Conservation (phyloP, 2,329 filamentous ascomycete genomes). For the Penicillium sp. region DNA sequence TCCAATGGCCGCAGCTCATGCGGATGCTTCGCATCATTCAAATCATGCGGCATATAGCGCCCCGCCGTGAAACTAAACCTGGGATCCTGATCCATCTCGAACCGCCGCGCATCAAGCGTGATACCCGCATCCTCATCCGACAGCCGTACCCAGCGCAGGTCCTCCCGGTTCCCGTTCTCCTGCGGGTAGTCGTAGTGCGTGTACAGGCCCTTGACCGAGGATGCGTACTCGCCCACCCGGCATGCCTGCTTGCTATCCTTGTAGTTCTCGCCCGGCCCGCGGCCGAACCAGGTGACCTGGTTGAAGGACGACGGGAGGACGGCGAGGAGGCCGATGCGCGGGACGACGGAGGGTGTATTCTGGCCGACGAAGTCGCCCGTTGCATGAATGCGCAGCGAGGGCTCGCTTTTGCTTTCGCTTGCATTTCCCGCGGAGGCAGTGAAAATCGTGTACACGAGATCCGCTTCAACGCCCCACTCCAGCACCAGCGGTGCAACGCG, state of each 20-base stretch:
- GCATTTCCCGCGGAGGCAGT: neutral
- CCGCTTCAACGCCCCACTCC: constrained; percentile 61
- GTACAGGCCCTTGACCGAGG: constrained; percentile 51
- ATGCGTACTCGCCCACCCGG: constrained; percentile 58
- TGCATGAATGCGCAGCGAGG: constrained; percentile 48
- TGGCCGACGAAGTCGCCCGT: constrained; percentile 49
- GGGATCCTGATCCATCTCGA: constrained; percentile 34
- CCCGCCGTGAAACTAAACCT: constrained; percentile 62
- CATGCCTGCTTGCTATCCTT: constrained; percentile 68
- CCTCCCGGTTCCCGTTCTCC: constrained; percentile 68
- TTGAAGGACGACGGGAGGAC: constrained; percentile 55
- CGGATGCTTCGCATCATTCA: constrained; percentile 67
- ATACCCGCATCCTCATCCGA: neutral
- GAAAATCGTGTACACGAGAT: constrained; percentile 58
- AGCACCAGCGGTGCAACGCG: constrained; percentile 65
- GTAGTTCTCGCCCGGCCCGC: constrained; percentile 70
- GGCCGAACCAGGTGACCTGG: constrained; percentile 64
- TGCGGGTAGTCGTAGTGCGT: constrained; percentile 70
- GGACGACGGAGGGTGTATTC: constrained; percentile 47
- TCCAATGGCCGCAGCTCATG: constrained; percentile 57
- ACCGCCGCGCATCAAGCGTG: constrained; percentile 28
- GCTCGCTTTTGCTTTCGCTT: constrained; percentile 15
- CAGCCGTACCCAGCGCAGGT: constrained; percentile 59
- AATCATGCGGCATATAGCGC: constrained; percentile 57
- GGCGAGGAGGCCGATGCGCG: constrained; percentile 66